Percentiles rank a stretch among this genome's conserved stretches.
Evolutionary conservation across 371 early-diverging fungal genomes (phyloP).

Genomic region (Lichtheimia ramosa): DNA sequence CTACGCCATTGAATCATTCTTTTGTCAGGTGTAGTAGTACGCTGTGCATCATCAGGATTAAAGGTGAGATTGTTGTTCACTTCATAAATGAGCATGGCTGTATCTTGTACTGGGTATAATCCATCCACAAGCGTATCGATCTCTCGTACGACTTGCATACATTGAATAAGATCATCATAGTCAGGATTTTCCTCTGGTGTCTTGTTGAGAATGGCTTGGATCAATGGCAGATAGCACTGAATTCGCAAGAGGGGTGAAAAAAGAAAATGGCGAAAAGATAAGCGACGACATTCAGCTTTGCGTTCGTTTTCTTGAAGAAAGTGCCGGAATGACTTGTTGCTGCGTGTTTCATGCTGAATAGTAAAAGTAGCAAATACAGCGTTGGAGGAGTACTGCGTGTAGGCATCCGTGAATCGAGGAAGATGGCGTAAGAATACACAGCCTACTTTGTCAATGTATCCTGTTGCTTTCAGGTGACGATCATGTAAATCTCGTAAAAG

Average conservation of each 20-base stretch:
- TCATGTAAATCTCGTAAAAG: slow-evolving; percentile 70
- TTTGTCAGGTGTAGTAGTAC: too few relatives aligned
- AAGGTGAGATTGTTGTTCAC: slow-evolving; percentile 42
- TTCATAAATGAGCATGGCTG: slow-evolving; percentile 28
- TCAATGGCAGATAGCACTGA: slow-evolving; percentile 83
- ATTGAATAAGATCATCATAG: slow-evolving; percentile 52
- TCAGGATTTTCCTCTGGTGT: slow-evolving; percentile 80
- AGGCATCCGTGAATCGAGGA: slow-evolving; percentile 65
- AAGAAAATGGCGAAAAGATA: slow-evolving; percentile 58
- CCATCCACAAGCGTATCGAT: slow-evolving; percentile 57
- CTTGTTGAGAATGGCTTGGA: slow-evolving; percentile 82
- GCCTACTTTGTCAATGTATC: slow-evolving; percentile 80
- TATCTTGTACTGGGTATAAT: slow-evolving; percentile 20
- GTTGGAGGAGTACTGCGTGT: slow-evolving; percentile 84
- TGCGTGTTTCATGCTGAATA: slow-evolving; percentile 70
- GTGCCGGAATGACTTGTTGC: slow-evolving; percentile 67
- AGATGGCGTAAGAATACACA: slow-evolving; percentile 80
- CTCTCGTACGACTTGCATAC: slow-evolving; percentile 61
- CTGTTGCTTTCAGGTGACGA: slow-evolving; percentile 57
- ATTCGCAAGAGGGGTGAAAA: slow-evolving; percentile 81
- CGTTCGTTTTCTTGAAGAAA: slow-evolving; percentile 70
- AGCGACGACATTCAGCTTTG: slow-evolving; percentile 61
- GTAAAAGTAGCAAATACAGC: slow-evolving; percentile 79
- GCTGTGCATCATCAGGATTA: slow-evolving; percentile 32
- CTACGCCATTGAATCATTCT: slow-evolving; percentile 44